Percentiles rank a stretch among this genome's conserved stretches.
Evolutionary conservation across 305 asterid species (phyloP).

Genomic region (Rubia balearica): DNA sequence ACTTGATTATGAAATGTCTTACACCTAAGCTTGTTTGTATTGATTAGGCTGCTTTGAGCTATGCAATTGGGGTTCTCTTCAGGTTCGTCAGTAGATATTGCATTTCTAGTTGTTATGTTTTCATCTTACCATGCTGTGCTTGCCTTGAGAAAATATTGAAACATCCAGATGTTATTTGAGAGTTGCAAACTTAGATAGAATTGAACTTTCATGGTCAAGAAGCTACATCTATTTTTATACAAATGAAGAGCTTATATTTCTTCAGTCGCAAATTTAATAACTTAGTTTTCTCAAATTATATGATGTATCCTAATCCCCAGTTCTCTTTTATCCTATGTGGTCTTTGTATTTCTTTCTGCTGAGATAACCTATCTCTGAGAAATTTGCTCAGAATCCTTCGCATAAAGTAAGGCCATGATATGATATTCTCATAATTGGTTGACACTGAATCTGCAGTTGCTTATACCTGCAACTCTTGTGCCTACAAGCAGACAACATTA

Average conservation of each 20-base stretch:
- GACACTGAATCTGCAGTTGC: conserved; percentile 50
- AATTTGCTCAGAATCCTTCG: neutral
- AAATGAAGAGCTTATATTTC: neutral
- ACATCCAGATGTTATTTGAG: neutral
- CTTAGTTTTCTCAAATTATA: neutral
- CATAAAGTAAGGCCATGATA: neutral
- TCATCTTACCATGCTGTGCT: neutral
- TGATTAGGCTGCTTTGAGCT: conserved; percentile 87
- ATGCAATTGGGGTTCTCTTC: conserved; percentile 68
- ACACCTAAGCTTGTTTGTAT: conserved; percentile 19
- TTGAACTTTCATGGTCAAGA: neutral
- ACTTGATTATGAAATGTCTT: conserved; percentile 13
- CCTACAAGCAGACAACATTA: conserved; percentile 70
- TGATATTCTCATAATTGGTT: conserved; percentile 15
- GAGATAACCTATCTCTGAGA: neutral
- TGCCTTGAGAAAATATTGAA: neutral
- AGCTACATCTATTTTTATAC: neutral
- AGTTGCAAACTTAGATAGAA: neutral
- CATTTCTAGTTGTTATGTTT: neutral
- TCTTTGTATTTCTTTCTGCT: neutral
- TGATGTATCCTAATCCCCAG: neutral
- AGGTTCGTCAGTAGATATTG: conserved; percentile 39
- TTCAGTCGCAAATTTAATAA: neutral
- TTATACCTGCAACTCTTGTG: conserved; percentile 79
- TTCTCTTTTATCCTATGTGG: neutral